Conservation (phyloP, 1,139 yeast species). For the Candida smagusa region DNA sequence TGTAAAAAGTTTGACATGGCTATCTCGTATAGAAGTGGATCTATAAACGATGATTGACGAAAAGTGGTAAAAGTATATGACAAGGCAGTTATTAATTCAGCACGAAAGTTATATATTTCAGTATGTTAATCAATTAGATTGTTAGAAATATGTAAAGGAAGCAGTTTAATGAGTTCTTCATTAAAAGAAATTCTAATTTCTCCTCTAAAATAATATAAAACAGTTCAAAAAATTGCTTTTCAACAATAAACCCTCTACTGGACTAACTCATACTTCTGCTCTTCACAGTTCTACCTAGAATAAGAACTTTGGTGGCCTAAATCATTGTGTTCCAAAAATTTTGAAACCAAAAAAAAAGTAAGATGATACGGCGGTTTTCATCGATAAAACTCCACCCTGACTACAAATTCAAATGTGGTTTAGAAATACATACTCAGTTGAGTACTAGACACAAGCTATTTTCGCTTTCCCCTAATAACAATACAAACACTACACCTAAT, state of each 20-base stretch:
- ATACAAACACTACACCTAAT: slow-evolving; percentile 57
- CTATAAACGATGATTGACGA: too few species aligned
- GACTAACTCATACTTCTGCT: too few species aligned
- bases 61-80: too few species aligned
- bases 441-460: slow-evolving; percentile 73
- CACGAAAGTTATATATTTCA: too few species aligned
- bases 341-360: slow-evolving; percentile 1
- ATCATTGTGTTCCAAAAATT: background rate
- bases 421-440: slow-evolving; percentile 91
- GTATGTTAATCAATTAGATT: too few species aligned
- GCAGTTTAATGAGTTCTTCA: too few species aligned
- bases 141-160: too few species aligned
- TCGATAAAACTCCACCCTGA: slow-evolving; percentile 13
- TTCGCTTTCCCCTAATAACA: slow-evolving; percentile 52
- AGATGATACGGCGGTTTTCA: background rate
- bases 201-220: too few species aligned
- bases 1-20: background rate
- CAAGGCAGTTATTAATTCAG: too few species aligned
- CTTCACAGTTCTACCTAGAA: background rate
- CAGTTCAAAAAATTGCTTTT: too few species aligned
- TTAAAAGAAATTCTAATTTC: too few species aligned
- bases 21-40: background rate
- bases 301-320: background rate
- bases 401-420: slow-evolving; percentile 69
- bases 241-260: too few species aligned